Evolutionary conservation across 306 rosid species (phyloP).

Genomic region (Cyclanthera cordifolia): DNA sequence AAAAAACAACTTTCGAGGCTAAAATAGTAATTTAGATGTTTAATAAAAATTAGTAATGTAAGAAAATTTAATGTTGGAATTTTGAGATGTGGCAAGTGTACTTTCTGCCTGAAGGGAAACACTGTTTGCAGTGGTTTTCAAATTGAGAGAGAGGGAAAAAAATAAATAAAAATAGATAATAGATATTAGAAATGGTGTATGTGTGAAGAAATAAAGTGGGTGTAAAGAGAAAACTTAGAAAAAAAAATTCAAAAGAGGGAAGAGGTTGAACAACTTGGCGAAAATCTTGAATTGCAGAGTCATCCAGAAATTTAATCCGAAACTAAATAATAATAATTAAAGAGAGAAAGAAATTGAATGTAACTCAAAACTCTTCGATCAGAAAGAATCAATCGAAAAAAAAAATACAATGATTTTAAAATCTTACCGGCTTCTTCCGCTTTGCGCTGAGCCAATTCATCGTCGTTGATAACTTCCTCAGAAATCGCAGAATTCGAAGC

Average conservation of each 20-base stretch:
- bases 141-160: not conserved
- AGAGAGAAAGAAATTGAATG: not conserved
- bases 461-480: slow-evolving; percentile 70
- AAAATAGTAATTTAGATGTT: not conserved
- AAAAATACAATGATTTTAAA: not conserved
- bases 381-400: not conserved
- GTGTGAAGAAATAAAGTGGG: not conserved
- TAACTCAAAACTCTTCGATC: not conserved
- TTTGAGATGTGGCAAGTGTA: slow-evolving; percentile 2
- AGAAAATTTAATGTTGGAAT: too few species aligned
- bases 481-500: slow-evolving; percentile 16
- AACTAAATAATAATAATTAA: not conserved
- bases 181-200: not conserved
- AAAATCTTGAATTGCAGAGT: not conserved
- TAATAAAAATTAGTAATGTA: not conserved
- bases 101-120: not conserved
- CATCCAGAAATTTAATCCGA: not conserved
- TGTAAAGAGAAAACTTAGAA: not conserved
- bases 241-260: not conserved
- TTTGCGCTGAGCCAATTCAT: slow-evolving; percentile 86
- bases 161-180: too few species aligned
- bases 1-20: too few species aligned
- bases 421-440: slow-evolving; percentile 93
- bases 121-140: not conserved
- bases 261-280: not conserved